Evolutionary conservation across 129 eudicot genomes (phyloP), one percentile per base, ranked within the genome.

Genomic region (Artemisia annua): DNA sequence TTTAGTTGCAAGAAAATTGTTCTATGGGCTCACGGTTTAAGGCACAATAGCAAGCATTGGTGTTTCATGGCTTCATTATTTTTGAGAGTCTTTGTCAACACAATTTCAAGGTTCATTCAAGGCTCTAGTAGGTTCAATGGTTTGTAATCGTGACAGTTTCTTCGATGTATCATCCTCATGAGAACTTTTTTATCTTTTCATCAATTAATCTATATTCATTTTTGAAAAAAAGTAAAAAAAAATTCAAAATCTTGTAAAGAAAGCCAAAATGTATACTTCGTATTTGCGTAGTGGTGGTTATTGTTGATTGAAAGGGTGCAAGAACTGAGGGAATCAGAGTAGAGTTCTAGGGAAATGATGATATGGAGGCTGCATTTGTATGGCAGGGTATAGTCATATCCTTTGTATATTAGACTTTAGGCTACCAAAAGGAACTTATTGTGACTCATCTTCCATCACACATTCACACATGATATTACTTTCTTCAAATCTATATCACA

Each of bases 261-360:
- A 16, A 52, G 3, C 5, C 46, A 39, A 39, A 39, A 39, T 39
- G 46, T 39, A 39, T 39, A 39, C 43, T 35, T 35, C 43, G 39
- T 60, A 32, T 49, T 12, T 43, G 8, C 16, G 48, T 13, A 39
- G 46, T 39, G 46, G 44, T 69, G 71, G 48, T 19, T 51, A 44
- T 60, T 77, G 81, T 14, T 70, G 72, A 63, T 70, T 63, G 81
- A 63, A 70, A 78, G 72, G 48, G 72, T 71, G 19, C 14, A 57
- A 51, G 32, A 61, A 61, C 6, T 39, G 46, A 39, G 15, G 62
- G 60, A 52, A 62, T 64, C 71, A 77, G 51, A 62, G 75, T 55
- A 63, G 77, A 78, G 82, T 78, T 78, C 77, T 77, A 78, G 77
- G 20, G 43, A 70, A 63, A 70, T 71, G 28, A 78, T 71, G 77